Conservation (phyloP, 257 asterid genomes). For the Schizonepeta tenuifolia region DNA sequence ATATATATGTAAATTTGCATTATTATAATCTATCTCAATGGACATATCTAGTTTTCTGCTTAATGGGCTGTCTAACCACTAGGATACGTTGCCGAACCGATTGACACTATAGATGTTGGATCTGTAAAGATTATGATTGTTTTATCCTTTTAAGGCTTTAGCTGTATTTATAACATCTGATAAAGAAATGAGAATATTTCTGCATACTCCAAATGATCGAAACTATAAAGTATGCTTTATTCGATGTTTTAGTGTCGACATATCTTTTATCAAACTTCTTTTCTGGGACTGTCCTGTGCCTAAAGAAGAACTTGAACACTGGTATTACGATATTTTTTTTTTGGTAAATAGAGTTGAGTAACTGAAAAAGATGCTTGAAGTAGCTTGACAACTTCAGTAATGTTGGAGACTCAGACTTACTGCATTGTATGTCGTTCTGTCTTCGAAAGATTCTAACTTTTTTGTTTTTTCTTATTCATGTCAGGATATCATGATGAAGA, state of each 20-base stretch:
- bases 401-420: neutral
- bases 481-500: constrained; percentile 88
- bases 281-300: neutral
- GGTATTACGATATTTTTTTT: neutral
- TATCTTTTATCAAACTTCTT: neutral
- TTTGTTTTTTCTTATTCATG: neutral
- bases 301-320: neutral
- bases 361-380: neutral
- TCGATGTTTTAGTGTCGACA: neutral
- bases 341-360: neutral
- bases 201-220: neutral
- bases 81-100: neutral
- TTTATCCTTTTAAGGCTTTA: no score
- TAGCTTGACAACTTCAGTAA: neutral
- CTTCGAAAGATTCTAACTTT: constrained; percentile 22
- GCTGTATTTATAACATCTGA: no score
- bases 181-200: no score
- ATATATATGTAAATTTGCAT: neutral
- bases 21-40: neutral
- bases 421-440: constrained; percentile 5
- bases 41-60: neutral
- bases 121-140: no score
- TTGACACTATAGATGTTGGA: neutral
- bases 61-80: neutral
- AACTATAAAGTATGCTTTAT: neutral